Evolutionary conservation across 1,284 basidiomycete genomes (phyloP), one percentile per base, ranked within the genome.

Genomic region (Tilletia caries): DNA sequence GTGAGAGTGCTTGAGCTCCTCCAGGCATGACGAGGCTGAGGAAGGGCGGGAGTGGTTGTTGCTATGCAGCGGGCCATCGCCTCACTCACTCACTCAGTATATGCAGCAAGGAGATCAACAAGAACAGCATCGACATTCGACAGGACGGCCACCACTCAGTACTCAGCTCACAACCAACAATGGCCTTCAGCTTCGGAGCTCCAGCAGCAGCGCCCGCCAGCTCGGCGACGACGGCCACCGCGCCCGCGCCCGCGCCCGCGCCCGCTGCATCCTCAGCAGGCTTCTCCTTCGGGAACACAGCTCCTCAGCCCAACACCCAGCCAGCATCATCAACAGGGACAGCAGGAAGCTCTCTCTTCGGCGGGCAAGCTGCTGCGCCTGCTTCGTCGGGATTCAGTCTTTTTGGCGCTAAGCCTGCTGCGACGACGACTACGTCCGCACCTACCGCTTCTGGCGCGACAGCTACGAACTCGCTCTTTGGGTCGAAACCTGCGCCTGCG

Each of bases 261-360:
- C 46, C 41, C 15, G 43, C 65, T 29, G 68, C 41, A 29, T 25
- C 5, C n/a, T 20, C 54, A 58, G 34, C 52, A 44, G 66, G 64
- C 69, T 75, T 78, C 70, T 75, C 75, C 1, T 75, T 78, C 33
- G 75, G 37, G 37, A 41, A 41, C 37, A 41, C 10, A 15, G 15
- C 37, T 41, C 37, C 15, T 41, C 37, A 15, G 37, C 8, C n/a
- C n/a, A n/a, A n/a, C n/a, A n/a, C n/a, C n/a, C 37, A 41, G 15
- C 37, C 37, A 41, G 2, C 37, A 41, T 41, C 37, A 41, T 2
- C 1, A 41, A 6, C 48, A n/a, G 20, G 13, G 8, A 50, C 48
- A 20, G 20, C 48, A 27, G 8, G 10, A 23, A 20, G 48, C 48
- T 23, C 20, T 8, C 20, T 50, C 48, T 50, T 50, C 48, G 48